These are phyloP conservation scores for Sparassis latifolia DNA, from an alignment of 1,284 basidiomycete species.

Conservation along the genomic window DNA sequence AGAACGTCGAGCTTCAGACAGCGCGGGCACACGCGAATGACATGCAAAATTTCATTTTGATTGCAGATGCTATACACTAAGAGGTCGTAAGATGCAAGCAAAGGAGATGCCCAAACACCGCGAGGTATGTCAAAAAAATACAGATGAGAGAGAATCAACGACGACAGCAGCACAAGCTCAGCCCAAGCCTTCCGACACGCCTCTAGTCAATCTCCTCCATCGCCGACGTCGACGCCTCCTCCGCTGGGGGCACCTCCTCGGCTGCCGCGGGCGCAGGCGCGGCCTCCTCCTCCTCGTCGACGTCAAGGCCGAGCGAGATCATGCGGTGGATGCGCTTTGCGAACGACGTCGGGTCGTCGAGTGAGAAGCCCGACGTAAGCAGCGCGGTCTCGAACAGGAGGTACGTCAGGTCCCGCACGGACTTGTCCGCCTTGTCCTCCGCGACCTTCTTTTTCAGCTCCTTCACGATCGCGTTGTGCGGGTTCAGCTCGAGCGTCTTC, in stretches of 20 bases:
- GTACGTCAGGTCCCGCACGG: slow-evolving; percentile 93
- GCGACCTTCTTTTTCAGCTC: slow-evolving; percentile 93
- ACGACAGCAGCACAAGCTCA: slow-evolving; percentile 10
- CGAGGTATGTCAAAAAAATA: slow-evolving; percentile 12
- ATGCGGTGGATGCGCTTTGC: slow-evolving; percentile 96
- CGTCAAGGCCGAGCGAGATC: slow-evolving; percentile 84
- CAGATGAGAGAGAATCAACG: slow-evolving; percentile 8
- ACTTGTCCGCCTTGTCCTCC: slow-evolving; percentile 98
- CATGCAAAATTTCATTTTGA: slow-evolving; percentile 12
- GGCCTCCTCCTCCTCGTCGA: slow-evolving; percentile 61
- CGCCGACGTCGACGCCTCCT: slow-evolving; percentile 60
- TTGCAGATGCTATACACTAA: slow-evolving; percentile 14
- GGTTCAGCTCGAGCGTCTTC: slow-evolving; percentile 99
- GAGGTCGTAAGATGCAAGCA: slow-evolving; percentile 18
- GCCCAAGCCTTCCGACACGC: slow-evolving; percentile 7
- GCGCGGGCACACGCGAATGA: slow-evolving; percentile 9
- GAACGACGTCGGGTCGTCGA: slow-evolving; percentile 94
- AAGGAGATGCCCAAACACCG: slow-evolving; percentile 19
- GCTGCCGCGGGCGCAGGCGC: slow-evolving; percentile 25
- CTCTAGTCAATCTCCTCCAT: slow-evolving; percentile 84
- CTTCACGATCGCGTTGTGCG: slow-evolving; percentile 90
- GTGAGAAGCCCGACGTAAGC: slow-evolving; percentile 89
- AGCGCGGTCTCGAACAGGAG: slow-evolving; percentile 96
- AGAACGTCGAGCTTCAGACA: neutral
- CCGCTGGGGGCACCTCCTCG: slow-evolving; percentile 41